Base-by-base conservation (phyloP, 2,329 filamentous ascomycete genomes). In the Aureobasidium vineae region DNA sequence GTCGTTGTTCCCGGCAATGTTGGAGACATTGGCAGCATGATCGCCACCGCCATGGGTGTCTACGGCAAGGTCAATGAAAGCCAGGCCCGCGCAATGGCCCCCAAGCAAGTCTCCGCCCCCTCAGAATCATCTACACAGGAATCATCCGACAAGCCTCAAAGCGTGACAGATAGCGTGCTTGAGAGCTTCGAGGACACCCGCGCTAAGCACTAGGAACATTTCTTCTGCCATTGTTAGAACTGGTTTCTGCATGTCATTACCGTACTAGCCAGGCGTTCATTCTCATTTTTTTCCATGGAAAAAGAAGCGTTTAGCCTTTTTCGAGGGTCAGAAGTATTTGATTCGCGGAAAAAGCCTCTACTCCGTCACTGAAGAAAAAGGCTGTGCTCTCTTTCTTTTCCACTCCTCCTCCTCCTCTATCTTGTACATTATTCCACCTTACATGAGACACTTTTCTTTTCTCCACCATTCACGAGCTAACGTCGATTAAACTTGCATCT, bases 1-100 rank as follows among this genome's bases (percentile, higher is more conserved):
- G 90, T 99, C 33, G 92, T 99, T 23, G 93, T 99, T 16, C 95
- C 95, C 0, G 95, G 95, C 13, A 98, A 99, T 74, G 92, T 99
- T 43, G 95, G 95, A 68, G 95, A 99, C 76, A 93, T 99, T 72
- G 90, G 92, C 65, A 88, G 91, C 71, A 97, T 99, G 93, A 98
- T 99, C 77, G 93, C 95, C 45, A 96, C 91, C 21, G 95, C 93
- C 1, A 88, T 99, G 83, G 90, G 92, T 65, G 93, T 99, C 21
- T 99, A 97, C 77, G 92, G 94, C 67, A 97, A 96, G 77, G 91
- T 99, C 52, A 92, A 87, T 72, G 86, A 94, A 73, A 86, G 88
- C 0, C 92, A 97, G 78, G 86, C 87, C 31, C 89, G 86, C 75
- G 82, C 83, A 13, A 83, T 90, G 77, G 86, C 87, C 5, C 83